These are phyloP conservation scores for Striga hermonthica DNA, from an alignment of 305 asterid genomes.

Conservation along the genomic window DNA sequence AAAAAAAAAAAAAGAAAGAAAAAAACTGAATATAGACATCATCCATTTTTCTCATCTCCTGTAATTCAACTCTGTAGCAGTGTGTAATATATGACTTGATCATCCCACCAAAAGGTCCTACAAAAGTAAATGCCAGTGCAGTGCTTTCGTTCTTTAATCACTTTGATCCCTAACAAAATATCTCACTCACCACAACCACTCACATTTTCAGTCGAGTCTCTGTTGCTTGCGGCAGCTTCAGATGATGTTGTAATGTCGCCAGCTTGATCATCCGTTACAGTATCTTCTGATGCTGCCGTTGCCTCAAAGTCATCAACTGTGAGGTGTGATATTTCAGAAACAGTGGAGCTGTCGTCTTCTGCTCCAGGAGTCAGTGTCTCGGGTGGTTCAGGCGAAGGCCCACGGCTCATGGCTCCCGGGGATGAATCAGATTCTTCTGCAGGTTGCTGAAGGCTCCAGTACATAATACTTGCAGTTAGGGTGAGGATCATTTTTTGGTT, in stretches of 20 bases:
- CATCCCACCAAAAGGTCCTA: constrained; percentile 23
- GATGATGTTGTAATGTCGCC: constrained; percentile 22
- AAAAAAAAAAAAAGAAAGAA: no score
- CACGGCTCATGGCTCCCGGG: constrained; percentile 48
- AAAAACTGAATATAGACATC: no score
- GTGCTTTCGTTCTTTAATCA: neutral
- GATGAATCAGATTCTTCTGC: constrained; percentile 69
- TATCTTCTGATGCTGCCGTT: constrained; percentile 33
- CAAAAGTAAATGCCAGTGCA: constrained; percentile 20
- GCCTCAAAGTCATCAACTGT: constrained; percentile 45
- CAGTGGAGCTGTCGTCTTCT: constrained; percentile 54
- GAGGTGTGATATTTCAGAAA: constrained; percentile 47
- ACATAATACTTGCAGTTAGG: constrained; percentile 88
- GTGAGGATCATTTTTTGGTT: constrained; percentile 98
- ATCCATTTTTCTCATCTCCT: no score
- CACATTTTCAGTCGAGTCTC: constrained; percentile 30
- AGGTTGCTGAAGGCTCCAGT: constrained; percentile 91
- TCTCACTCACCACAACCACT: constrained; percentile 16
- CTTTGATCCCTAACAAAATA: neutral
- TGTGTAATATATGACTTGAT: neutral
- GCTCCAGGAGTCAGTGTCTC: constrained; percentile 45
- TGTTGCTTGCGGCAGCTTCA: constrained; percentile 27
- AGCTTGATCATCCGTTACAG: constrained; percentile 11
- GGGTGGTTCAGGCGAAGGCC: constrained; percentile 51
- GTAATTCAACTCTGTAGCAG: neutral